phyloP scores from a whole-genome alignment of 2,329 filamentous ascomycete genomes.

The Furcasterigmium furcatum region DNA sequence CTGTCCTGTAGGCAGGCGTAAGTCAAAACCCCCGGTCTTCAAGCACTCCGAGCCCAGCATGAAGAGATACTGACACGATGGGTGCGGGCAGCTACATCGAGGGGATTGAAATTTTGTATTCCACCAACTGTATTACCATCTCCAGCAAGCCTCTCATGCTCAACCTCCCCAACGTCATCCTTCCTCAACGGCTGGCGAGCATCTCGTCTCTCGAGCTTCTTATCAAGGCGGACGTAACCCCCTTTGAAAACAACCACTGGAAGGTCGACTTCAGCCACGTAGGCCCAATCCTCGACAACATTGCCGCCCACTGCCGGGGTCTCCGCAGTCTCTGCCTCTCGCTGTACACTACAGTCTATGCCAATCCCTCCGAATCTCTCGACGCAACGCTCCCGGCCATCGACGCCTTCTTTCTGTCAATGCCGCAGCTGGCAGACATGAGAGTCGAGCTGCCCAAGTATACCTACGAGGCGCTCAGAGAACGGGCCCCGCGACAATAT shows the following conservation, averaged over 20 bases:
- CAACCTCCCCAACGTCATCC: constrained; percentile 12
- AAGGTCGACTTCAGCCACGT: not conserved
- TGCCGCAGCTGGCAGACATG: too few species aligned
- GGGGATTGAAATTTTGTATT: constrained; percentile 20
- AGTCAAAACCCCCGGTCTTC: not conserved
- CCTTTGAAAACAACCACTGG: too few species aligned
- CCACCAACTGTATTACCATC: constrained; percentile 22
- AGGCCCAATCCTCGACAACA: not conserved
- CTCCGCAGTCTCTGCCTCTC: not conserved
- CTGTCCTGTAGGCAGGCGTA: constrained; percentile 20
- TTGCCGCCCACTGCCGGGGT: not conserved
- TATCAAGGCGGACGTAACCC: not conserved
- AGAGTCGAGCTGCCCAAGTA: too few species aligned
- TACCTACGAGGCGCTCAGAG: too few species aligned
- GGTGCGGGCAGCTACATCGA: constrained; percentile 21
- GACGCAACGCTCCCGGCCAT: too few species aligned
- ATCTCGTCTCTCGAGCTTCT: constrained; percentile 13
- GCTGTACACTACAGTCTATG: not conserved
- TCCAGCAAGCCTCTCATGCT: constrained; percentile 10
- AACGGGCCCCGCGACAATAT: too few species aligned
- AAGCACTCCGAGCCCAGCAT: not conserved
- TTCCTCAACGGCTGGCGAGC: constrained; percentile 7
- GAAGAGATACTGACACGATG: too few species aligned
- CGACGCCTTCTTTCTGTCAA: too few species aligned
- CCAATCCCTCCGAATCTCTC: too few species aligned